Evolutionary conservation across 192 early-diverging fungal species (phyloP), one percentile per base, ranked within the genome.

Genomic region (Diversispora epigaea): DNA sequence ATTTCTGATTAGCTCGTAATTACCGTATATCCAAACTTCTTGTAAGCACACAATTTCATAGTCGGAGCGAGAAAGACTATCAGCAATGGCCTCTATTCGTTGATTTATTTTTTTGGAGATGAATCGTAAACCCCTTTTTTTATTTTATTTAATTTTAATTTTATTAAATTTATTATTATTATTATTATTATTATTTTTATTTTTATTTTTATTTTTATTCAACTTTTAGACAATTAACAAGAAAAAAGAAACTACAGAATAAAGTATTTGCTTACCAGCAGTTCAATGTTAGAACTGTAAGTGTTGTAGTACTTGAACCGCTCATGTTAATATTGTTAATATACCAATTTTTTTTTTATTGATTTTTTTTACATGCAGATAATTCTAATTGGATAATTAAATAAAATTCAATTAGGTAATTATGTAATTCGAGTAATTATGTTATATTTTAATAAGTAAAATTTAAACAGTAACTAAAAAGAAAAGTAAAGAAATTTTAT

Each of bases 31-130:
- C 84, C 84, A 86, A 10, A 86, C 73, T 76, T 86, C 84, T 72
- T 86, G 84, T 68, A 86, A 52, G 4, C 78, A 76, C 39, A 86
- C 76, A 44, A 86, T 82, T 25, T 84, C 83, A 58, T 80, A 75
- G 11, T 75, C 22, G 2, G 74, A 43, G 49, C 69, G 56, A 15
- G 76, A 63, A 25, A 88, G 55, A 41, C 73, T 55, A 17, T 82
- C 80, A 47, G 83, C 87, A 77, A 88, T 88, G 15, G 84, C 84
- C 39, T 70, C 43, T 41, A 88, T 68, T 4, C 87, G 77, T 46
- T 76, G 79, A 49, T 80, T 43, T 12, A 83, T 77, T 54, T 85
- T 75, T 43, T 84, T 85, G 56, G 87, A 80, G 41, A 87, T 65
- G 55, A 81, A 61, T 46, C 77, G 71, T 0, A 87, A 68, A 41